Evolutionary conservation across 2,329 filamentous ascomycete genomes (phyloP).

Genomic region (Curvularia eragrostidis): DNA sequence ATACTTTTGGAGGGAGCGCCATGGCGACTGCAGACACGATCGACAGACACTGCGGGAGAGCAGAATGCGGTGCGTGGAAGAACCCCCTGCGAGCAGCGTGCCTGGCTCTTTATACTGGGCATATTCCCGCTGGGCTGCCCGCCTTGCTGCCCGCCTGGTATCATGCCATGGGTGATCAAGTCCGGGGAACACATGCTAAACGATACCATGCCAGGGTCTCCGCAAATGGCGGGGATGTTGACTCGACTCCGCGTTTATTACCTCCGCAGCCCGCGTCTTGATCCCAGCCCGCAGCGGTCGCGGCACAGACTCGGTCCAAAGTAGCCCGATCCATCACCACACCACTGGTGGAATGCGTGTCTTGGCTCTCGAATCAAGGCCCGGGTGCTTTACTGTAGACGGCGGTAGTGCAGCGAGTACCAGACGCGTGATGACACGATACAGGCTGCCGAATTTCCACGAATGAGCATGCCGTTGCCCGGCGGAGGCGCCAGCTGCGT

Average conservation of each 20-base stretch:
- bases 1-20: conserved; percentile 64
- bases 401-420: conserved; percentile 3
- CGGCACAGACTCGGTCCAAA: conserved; percentile 21
- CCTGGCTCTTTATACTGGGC: conserved; percentile 29
- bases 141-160: conserved; percentile 9
- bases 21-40: conserved; percentile 47
- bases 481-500: conserved; percentile 9
- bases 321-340: conserved; percentile 15
- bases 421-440: conserved; percentile 1
- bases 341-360: conserved; percentile 17
- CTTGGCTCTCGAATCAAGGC: conserved; percentile 2
- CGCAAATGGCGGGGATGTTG: conserved; percentile 26
- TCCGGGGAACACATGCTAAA: conserved; percentile 19
- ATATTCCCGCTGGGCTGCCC: background rate
- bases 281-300: conserved; percentile 13
- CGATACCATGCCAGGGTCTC: conserved; percentile 25
- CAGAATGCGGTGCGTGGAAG: conserved; percentile 13
- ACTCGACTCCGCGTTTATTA: conserved; percentile 22
- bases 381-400: conserved; percentile 9
- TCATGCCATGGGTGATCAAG: conserved; percentile 16
- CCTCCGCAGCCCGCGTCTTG: conserved; percentile 16
- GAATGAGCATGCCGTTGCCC: conserved; percentile 1
- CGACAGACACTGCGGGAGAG: conserved; percentile 11
- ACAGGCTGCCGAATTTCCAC: conserved; percentile 10
- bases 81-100: conserved; percentile 16